A percentile compares a stretch with the other conserved stretches of the same genome.
Evolutionary conservation across 495 filamentous ascomycete species (phyloP).

Genomic region (Alectoria sarmentosa): DNA sequence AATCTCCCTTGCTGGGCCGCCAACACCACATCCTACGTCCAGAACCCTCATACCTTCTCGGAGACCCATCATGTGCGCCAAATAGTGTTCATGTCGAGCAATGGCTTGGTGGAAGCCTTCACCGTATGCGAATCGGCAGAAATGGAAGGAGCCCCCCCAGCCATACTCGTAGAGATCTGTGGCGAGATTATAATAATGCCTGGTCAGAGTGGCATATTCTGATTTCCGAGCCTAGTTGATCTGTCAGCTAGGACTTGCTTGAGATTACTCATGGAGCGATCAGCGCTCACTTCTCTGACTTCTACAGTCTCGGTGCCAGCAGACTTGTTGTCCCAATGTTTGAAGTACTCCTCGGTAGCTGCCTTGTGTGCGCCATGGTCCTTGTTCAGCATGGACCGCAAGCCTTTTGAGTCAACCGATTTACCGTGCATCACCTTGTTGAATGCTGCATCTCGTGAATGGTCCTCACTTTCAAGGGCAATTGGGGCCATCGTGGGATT

Average conservation of each 20-base stretch:
- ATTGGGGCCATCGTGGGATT: conserved; percentile 53
- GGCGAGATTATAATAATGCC: conserved; percentile 98
- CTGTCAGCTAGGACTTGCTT: conserved; percentile 7
- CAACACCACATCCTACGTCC: conserved; percentile 96
- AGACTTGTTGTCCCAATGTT: conserved; percentile 96
- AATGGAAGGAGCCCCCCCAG: conserved; percentile 94
- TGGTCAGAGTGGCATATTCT: conserved; percentile 92
- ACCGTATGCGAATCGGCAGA: conserved; percentile 88
- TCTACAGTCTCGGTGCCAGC: conserved; percentile 73
- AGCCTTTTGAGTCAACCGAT: conserved; percentile 59
- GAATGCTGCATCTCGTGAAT: conserved; percentile 85
- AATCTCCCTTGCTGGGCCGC: conserved; percentile 95
- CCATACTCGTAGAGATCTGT: conserved; percentile 98
- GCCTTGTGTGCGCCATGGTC: conserved; percentile 74
- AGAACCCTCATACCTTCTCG: conserved; percentile 82
- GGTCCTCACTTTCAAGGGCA: conserved; percentile 79
- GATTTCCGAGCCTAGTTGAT: conserved; percentile 59
- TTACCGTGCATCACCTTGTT: conserved; percentile 88
- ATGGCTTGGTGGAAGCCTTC: conserved; percentile 91
- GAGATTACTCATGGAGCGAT: background rate
- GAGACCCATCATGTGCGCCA: conserved; percentile 84
- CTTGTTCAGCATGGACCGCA: conserved; percentile 81
- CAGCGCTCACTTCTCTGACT: conserved; percentile 58
- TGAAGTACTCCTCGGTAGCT: conserved; percentile 97
- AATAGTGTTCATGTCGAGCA: conserved; percentile 97